Evolutionary conservation across 495 filamentous ascomycete genomes (phyloP), one percentile per base, ranked within the genome.

Genomic region (Letharia lupina): DNA sequence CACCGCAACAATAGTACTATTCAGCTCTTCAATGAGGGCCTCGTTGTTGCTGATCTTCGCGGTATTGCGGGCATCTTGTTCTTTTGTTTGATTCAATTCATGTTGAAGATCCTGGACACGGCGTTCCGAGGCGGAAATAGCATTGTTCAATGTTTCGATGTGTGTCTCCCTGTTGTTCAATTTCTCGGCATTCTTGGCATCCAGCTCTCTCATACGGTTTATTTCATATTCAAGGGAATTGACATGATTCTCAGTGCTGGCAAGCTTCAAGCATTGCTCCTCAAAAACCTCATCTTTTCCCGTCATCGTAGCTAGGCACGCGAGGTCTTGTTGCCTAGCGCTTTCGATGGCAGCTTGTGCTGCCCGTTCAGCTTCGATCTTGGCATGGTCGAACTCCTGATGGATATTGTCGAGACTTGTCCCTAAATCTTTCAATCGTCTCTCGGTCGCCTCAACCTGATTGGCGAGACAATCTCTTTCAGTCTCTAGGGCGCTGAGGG

Each of bases 211-310:
- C 20, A 66, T 31, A 35, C 45, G 37, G 12, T 16, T 15, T 1
- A 50, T 15, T 47, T 69, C 60, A 40, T 33, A 1, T 62, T 67
- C 61, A 33, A 68, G 33, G 40, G 28, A 28, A 6, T 56, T 56
- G 5, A 54, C 35, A 20, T 37, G 60, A 15, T 10, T 33, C 16
- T 52, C 42, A 44, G 48, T 37, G 45, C n/a, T 37, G 10, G 62
- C 59, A 59, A 71, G 59, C 56, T 63, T 65, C 28, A 48, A 42
- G 10, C 42, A 40, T 48, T 70, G 62, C 15, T 68, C 39, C 41
- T 82, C 79, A 6, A 82, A 61, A 7, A 73, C 69, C 65, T 82
- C 78, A 28, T 83, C 81, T 61, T 76, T 81, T 31, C 75, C 79
- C 1, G 77, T 77, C n/a, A 75, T 56, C 28, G 75, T 78, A 48